Percentiles rank a stretch among this genome's conserved stretches.
phyloP scores from a whole-genome alignment of 352 stramenopile genomes.

The Halophytophthora polymorphica region DNA sequence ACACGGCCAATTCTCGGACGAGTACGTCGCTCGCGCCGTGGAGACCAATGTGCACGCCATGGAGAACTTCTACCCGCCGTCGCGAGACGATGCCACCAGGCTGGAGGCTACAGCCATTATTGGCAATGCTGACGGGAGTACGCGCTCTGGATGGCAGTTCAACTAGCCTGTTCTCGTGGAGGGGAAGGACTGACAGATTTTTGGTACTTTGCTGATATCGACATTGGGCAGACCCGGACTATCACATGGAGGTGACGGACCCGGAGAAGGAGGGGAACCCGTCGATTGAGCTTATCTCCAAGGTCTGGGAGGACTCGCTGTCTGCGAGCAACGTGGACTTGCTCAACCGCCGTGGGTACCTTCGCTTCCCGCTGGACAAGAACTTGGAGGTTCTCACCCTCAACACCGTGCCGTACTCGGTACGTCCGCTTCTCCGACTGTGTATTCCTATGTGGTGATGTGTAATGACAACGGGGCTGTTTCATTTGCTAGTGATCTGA shows the following conservation, averaged over 20 bases:
- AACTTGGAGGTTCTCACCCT: slow-evolving; percentile 72
- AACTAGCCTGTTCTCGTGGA: slow-evolving; percentile 1
- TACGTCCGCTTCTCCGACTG: slow-evolving; percentile 14
- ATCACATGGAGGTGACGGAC: slow-evolving; percentile 80
- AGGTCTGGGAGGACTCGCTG: slow-evolving; percentile 59
- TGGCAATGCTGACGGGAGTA: slow-evolving; percentile 78
- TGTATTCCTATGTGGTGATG: not conserved
- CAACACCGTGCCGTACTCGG: slow-evolving; percentile 86
- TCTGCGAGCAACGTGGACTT: slow-evolving; percentile 50
- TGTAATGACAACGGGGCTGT: not conserved
- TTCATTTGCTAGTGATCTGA: not conserved
- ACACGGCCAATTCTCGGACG: slow-evolving; percentile 59
- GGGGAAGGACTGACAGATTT: not conserved
- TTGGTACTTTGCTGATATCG: slow-evolving; percentile 5
- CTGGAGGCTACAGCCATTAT: slow-evolving; percentile 72
- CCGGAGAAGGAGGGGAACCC: slow-evolving; percentile 48
- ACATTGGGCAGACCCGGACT: slow-evolving; percentile 55
- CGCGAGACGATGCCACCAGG: slow-evolving; percentile 10
- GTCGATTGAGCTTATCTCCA: slow-evolving; percentile 60
- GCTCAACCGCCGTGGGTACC: slow-evolving; percentile 64
- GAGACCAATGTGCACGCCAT: slow-evolving; percentile 64
- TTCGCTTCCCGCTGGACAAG: slow-evolving; percentile 60
- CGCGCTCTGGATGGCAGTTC: not conserved
- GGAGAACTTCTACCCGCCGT: slow-evolving; percentile 62
- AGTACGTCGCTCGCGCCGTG: slow-evolving; percentile 58